Base-by-base conservation (phyloP, 768 basidiomycete genomes). In the Boletus pseudo-olivaceus region DNA sequence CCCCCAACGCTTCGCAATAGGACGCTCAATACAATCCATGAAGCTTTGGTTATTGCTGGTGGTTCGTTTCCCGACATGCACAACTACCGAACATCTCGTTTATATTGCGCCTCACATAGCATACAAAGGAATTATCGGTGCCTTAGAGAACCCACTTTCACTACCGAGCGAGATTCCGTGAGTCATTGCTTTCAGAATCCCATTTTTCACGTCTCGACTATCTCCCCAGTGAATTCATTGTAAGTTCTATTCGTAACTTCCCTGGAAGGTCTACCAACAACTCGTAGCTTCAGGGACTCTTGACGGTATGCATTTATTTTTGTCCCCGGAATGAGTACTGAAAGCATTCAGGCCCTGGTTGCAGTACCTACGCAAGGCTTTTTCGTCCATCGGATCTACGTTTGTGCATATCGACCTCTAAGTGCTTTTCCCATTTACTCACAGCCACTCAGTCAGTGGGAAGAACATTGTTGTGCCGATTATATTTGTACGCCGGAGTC, bases 361-460 rank as follows among this genome's bases (percentile, higher is more conserved):
- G 57, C 57, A 40, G 5, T 43, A 38, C 10, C 19, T 4, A 46
- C 53, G 1, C 60, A 62, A 9, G 52, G 49, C 7, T 62, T 49
- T 40, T 59, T 62, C 26, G 29, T 59, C 19, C 15, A 59, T 27
- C 49, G 61, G 17, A 49, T 62, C 11, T 62, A 63, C 15, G 0
- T 48, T 17, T 52, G 61, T 63, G 11, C 15, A 51, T 53, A 1
- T 38, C 0, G 17, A 14, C 7, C 6, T 9, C 19, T 1, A 5
- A 1, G 10, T 15, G 14, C n/a, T 12, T 34, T 34, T 33, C 32
- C 5, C n/a, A 7, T 27, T 12, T 19, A 20, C 26, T 60, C 35
- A 63, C 26, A 7, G 6, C 0, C 12, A 1, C 14, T n/a, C 11
- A 63, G 62, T 62, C 6, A 50, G 33, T 9, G 49, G 37, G 11